Evolutionary conservation across 129 eudicot genomes (phyloP).

Genomic region (sunflower (Helianthus annuus)): HanXRQr2.0-SUNRISE NC_035443.2:86051637-86052136

Average conservation of each 20-base stretch:
- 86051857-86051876: slow-evolving; percentile 77
- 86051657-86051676: no score
- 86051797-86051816: slow-evolving; percentile 99
- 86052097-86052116: slow-evolving; percentile 93
- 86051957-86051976: no score
- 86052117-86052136: slow-evolving; percentile 96
- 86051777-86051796: slow-evolving; percentile 89
- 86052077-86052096: slow-evolving; percentile 86
- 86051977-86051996: slow-evolving; percentile 4
- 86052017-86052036: slow-evolving; percentile 91
- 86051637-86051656: no score
- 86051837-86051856: slow-evolving; percentile 76
- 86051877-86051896: slow-evolving; percentile 92
- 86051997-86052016: not conserved
- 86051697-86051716: no score
- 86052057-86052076: slow-evolving; percentile 86
- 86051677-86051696: no score
- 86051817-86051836: slow-evolving; percentile 90
- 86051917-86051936: slow-evolving; percentile 84
- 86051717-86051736: slow-evolving; percentile 50
- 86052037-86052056: slow-evolving; percentile 89
- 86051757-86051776: slow-evolving; percentile 97
- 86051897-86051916: slow-evolving; percentile 87
- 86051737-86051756: slow-evolving; percentile 92
- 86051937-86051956: not conserved